Evolutionary conservation across 2,329 filamentous ascomycete genomes (phyloP).

Genomic region (Calonectria pseudoturangicola): DNA sequence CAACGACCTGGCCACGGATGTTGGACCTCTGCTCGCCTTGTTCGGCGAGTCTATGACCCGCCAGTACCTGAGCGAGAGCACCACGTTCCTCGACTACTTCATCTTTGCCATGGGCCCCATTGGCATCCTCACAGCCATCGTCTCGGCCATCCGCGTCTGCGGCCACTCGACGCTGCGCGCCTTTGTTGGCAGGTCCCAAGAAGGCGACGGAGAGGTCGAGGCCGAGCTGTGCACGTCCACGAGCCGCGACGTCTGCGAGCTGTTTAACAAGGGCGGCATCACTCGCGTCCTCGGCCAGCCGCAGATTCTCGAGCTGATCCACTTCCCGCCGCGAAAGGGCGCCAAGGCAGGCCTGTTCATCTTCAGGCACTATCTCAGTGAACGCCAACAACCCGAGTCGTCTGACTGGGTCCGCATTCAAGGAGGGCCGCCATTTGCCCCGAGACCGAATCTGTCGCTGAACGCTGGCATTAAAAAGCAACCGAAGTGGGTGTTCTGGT

Average conservation of each 20-base stretch:
- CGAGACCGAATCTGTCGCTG: conserved; percentile 3
- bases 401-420: conserved; percentile 14
- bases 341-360: not conserved
- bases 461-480: conserved; percentile 13
- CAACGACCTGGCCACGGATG: conserved; percentile 19
- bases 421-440: conserved; percentile 9
- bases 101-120: conserved; percentile 60
- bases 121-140: conserved; percentile 63
- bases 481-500: not conserved
- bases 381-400: not conserved
- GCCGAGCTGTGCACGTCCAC: conserved; percentile 64
- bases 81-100: conserved; percentile 54
- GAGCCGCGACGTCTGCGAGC: conserved; percentile 55
- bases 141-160: conserved; percentile 56
- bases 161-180: conserved; percentile 57
- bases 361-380: not conserved
- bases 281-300: conserved; percentile 58
- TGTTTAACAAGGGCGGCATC: conserved; percentile 59
- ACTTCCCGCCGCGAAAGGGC: conserved; percentile 7
- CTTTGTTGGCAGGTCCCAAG: conserved; percentile 62
- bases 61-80: conserved; percentile 61
- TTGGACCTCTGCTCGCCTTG: conserved; percentile 7
- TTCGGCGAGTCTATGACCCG: conserved; percentile 20
- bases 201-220: conserved; percentile 58
- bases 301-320: conserved; percentile 54